These are phyloP conservation scores for Omphalea diandra DNA, from an alignment of 441 rosid genomes.

Conservation along the genomic window DNA sequence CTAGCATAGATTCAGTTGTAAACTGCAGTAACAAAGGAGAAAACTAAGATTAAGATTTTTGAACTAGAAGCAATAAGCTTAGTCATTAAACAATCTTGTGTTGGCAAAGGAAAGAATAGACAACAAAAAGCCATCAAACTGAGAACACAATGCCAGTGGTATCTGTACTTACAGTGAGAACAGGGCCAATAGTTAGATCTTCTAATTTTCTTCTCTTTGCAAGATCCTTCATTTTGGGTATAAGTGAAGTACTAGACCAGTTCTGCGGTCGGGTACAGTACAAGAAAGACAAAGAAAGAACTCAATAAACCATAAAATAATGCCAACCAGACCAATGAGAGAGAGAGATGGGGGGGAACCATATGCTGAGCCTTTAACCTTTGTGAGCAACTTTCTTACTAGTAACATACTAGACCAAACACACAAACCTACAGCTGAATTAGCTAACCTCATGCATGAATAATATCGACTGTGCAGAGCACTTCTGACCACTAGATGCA, in stretches of 20 bases:
- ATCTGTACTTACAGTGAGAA: constrained; percentile 79
- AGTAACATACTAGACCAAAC: neutral
- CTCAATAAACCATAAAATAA: neutral
- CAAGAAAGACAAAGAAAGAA: constrained; percentile 9
- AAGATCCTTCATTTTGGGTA: constrained; percentile 70
- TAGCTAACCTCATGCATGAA: constrained; percentile 89
- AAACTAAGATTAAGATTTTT: constrained; percentile 2
- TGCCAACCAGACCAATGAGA: neutral
- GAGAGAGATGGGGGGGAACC: neutral
- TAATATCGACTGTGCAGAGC: constrained; percentile 93
- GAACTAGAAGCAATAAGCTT: neutral
- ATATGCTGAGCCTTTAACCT: neutral
- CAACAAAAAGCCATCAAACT: neutral
- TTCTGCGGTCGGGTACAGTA: constrained; percentile 46
- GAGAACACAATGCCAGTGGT: neutral
- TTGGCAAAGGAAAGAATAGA: neutral
- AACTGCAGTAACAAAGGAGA: constrained; percentile 39
- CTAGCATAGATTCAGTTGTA: constrained; percentile 88
- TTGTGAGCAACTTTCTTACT: neutral
- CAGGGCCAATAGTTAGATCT: constrained; percentile 91
- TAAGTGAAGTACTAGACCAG: constrained; percentile 67
- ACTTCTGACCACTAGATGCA: constrained; percentile 98
- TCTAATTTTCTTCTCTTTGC: constrained; percentile 88
- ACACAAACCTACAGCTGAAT: constrained; percentile 15
- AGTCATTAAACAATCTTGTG: neutral